These are phyloP conservation scores for Nemania sp. DNA, from an alignment of 2,329 filamentous ascomycete genomes.

Conservation along the genomic window DNA sequence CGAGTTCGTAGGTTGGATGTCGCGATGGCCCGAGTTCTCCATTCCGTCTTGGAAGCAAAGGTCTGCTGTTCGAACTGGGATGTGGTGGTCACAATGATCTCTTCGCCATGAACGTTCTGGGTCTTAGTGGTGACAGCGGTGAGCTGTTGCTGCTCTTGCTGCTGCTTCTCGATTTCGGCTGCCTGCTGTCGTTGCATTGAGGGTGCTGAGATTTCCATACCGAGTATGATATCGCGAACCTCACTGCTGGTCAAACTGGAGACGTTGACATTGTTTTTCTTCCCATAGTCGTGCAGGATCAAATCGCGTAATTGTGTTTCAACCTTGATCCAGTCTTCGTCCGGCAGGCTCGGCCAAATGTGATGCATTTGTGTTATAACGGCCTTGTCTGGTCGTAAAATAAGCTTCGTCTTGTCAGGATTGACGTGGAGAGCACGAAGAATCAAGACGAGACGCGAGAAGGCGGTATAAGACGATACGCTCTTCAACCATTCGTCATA, in stretches of 20 bases:
- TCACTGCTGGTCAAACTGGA: conserved; percentile 95
- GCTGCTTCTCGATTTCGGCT: conserved; percentile 98
- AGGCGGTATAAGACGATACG: conserved; percentile 97
- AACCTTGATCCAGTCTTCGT: conserved; percentile 99
- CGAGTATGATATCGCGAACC: conserved; percentile 96
- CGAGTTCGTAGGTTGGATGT: conserved; percentile 92
- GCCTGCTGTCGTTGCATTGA: conserved; percentile 98
- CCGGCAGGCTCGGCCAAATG: conserved; percentile 92
- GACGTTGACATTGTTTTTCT: conserved; percentile 99
- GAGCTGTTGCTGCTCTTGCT: conserved; percentile 93
- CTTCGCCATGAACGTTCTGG: conserved; percentile 93
- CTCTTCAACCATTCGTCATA: conserved; percentile 99
- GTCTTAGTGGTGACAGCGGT: conserved; percentile 98
- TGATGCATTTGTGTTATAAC: conserved; percentile 98
- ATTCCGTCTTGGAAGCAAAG: conserved; percentile 98
- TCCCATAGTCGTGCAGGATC: conserved; percentile 97
- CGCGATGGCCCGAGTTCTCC: conserved; percentile 94
- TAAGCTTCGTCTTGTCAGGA: conserved; percentile 95
- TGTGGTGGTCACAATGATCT: conserved; percentile 97
- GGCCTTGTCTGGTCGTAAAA: conserved; percentile 93
- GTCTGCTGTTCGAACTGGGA: conserved; percentile 98
- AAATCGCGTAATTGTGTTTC: conserved; percentile 93
- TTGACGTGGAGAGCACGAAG: conserved; percentile 95
- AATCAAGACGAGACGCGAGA: conserved; percentile 92
- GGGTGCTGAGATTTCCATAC: conserved; percentile 98